phyloP scores from a whole-genome alignment of 441 rosid species.

The Brassica hybrid region DNA sequence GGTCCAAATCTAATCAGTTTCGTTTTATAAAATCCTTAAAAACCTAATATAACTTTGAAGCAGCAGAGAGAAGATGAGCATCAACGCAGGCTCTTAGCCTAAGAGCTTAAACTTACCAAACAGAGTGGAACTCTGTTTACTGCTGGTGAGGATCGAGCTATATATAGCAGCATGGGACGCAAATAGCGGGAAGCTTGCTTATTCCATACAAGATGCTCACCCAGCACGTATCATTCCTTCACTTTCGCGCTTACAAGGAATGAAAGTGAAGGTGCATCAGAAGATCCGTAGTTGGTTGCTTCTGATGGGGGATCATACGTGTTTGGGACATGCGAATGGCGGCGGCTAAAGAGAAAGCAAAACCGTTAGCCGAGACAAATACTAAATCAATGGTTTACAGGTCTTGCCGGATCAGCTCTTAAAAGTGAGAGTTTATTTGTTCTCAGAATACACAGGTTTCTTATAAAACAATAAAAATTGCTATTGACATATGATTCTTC shows the following conservation, averaged over 20 bases:
- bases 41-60: too few species aligned
- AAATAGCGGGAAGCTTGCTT: conserved; percentile 57
- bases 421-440: conserved; percentile 60
- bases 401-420: conserved; percentile 86
- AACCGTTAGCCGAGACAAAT: conserved; percentile 77
- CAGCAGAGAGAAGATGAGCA: too few species aligned
- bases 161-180: conserved; percentile 83
- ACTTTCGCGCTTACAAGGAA: conserved; percentile 30
- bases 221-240: too few species aligned
- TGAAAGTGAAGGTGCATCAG: conserved; percentile 47
- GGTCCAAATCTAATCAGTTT: too few species aligned
- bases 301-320: conserved; percentile 36
- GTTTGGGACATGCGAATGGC: too few species aligned
- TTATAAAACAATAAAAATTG: not conserved
- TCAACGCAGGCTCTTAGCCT: too few species aligned
- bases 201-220: not conserved
- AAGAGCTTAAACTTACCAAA: too few species aligned
- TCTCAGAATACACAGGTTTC: not conserved
- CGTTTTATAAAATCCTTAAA: too few species aligned
- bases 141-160: conserved; percentile 86
- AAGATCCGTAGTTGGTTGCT: conserved; percentile 75
- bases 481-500: conserved; percentile 6
- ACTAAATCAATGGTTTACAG: conserved; percentile 87
- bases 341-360: conserved; percentile 58
- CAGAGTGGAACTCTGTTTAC: conserved; percentile 73